phyloP scores from a whole-genome alignment of 2,329 filamentous ascomycete genomes.

The Phaeosphaeriaceae sp. region DNA sequence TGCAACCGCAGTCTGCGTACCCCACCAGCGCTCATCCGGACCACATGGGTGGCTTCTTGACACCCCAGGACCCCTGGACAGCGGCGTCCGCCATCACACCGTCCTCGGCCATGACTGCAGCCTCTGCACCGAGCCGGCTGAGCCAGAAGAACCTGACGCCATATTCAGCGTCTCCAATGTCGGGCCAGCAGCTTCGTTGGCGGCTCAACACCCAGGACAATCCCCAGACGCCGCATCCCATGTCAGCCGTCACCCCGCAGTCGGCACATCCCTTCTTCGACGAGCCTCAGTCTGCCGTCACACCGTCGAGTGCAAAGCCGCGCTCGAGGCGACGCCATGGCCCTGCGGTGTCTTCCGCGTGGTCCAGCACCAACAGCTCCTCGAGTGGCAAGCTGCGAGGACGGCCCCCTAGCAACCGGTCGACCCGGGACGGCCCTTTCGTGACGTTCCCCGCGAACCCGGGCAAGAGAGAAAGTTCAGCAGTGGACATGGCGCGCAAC shows the following conservation, averaged over 20 bases:
- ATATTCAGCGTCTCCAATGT: slow-evolving; percentile 53
- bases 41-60: slow-evolving; percentile 55
- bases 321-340: slow-evolving; percentile 72
- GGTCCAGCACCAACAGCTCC: slow-evolving; percentile 71
- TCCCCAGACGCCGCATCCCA: slow-evolving; percentile 73
- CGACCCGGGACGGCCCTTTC: slow-evolving; percentile 70
- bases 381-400: slow-evolving; percentile 76
- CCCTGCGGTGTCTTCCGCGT: slow-evolving; percentile 88
- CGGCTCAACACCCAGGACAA: slow-evolving; percentile 64
- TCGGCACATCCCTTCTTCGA: slow-evolving; percentile 57
- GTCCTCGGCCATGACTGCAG: slow-evolving; percentile 43
- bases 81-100: slow-evolving; percentile 50
- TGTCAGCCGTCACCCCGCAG: slow-evolving; percentile 79
- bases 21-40: slow-evolving; percentile 64
- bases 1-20: slow-evolving; percentile 56
- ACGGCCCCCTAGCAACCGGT: slow-evolving; percentile 76
- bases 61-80: slow-evolving; percentile 55
- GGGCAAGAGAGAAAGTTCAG: slow-evolving; percentile 55
- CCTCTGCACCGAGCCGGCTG: slow-evolving; percentile 44
- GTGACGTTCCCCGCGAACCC: slow-evolving; percentile 73
- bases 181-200: slow-evolving; percentile 56
- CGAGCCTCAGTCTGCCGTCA: slow-evolving; percentile 77
- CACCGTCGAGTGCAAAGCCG: slow-evolving; percentile 63
- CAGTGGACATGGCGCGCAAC: slow-evolving; percentile 54
- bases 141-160: slow-evolving; percentile 45